Conservation (phyloP, 805 yeast species). For the Metahyphopichia silvanorum region DNA sequence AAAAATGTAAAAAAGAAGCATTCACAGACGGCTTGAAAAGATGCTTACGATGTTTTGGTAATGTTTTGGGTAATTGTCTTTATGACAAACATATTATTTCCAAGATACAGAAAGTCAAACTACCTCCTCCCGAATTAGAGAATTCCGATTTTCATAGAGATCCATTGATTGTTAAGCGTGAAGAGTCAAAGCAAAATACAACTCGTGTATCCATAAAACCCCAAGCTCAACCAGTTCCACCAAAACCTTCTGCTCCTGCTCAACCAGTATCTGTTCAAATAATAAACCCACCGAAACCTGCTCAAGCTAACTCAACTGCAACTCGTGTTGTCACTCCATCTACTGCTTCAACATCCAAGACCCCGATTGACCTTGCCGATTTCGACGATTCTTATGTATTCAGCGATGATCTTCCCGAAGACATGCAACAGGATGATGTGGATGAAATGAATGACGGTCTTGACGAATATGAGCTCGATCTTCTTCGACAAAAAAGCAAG, state of each 20-base stretch:
- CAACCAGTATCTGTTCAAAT: too few species aligned
- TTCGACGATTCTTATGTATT: constrained; percentile 40
- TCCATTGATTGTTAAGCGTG: constrained; percentile 29
- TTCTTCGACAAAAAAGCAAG: constrained; percentile 13
- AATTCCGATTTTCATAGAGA: constrained; percentile 35
- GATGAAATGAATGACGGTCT: constrained; percentile 13
- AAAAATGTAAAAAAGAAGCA: constrained; percentile 81
- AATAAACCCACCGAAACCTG: too few species aligned
- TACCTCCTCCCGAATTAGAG: constrained; percentile 26
- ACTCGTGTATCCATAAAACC: neutral
- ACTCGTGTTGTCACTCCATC: too few species aligned
- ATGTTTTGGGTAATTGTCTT: constrained; percentile 78
- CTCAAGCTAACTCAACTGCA: too few species aligned
- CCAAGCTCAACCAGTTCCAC: too few species aligned
- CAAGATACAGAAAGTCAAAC: constrained; percentile 43
- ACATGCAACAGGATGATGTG: too few species aligned
- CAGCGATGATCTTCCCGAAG: constrained; percentile 36
- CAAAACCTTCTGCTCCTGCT: too few species aligned
- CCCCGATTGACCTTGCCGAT: constrained; percentile 19
- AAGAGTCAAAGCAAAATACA: constrained; percentile 13
- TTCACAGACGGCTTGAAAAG: constrained; percentile 81
- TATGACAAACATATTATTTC: constrained; percentile 68
- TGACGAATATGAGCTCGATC: constrained; percentile 22
- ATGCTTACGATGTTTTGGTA: constrained; percentile 76
- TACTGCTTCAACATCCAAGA: too few species aligned